Conservation (phyloP, 129 eudicot genomes). For the Ambrosia trifida region DNA sequence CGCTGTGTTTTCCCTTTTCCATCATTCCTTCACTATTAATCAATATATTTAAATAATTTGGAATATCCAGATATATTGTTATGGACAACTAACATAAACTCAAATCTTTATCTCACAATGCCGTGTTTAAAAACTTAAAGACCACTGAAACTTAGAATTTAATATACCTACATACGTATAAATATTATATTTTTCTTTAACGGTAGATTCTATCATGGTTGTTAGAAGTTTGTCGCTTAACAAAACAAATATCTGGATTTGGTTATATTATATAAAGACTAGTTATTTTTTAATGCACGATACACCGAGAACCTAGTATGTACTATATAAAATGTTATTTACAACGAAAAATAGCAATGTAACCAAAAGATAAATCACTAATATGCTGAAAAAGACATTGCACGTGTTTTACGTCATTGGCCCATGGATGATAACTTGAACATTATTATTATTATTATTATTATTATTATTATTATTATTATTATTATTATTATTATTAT, state of each 20-base stretch:
- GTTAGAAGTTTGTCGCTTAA: no score
- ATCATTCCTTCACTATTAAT: constrained; percentile 44
- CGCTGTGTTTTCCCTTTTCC: constrained; percentile 34
- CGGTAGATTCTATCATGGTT: background rate
- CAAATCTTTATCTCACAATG: background rate
- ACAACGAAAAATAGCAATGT: no score
- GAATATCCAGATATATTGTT: background rate
- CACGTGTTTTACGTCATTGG: no score
- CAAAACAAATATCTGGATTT: background rate
- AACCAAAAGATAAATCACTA: no score
- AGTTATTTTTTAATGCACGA: no score
- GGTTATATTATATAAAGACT: background rate
- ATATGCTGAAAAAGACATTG: no score
- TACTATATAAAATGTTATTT: no score
- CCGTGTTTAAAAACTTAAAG: background rate
- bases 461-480: no score
- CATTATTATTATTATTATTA: no score
- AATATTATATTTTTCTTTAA: background rate
- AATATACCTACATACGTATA: background rate
- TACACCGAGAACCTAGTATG: no score
- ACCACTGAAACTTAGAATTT: background rate
- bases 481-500: no score
- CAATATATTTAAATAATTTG: background rate
- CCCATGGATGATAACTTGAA: no score
- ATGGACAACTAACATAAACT: background rate